Base-by-base conservation (phyloP, 176 grass and related monocot genomes). In the Carex parvula region DNA sequence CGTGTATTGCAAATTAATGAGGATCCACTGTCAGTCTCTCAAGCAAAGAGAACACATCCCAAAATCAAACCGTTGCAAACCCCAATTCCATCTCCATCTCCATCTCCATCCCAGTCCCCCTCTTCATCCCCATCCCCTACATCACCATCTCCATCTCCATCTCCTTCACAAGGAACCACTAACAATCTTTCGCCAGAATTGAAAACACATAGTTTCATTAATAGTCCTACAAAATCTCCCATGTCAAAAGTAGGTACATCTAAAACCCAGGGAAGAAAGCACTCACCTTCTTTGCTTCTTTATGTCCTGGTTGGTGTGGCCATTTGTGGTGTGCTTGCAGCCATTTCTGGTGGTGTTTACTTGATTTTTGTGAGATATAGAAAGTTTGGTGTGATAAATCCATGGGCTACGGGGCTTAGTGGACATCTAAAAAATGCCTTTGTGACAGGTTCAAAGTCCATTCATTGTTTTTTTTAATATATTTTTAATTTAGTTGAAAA, bases 321-420 rank as follows among this genome's bases (percentile, higher is more conserved):
- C 3, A 61, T 91, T 82, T 82, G 39, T 88, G 71, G 86, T 66
- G 69, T 82, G 3, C 35, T 87, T 41, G 55, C 50, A 6, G 86
- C 86, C 50, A 60, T 86, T 37, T 81, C 70, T 82, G 87, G 57
- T 22, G 60, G 30, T 68, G 42, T 73, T 79, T 89, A 83, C 24
- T 61, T 87, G 42, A 15, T 92, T 89, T 90, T 67, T 74, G 86
- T 67, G 55, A 71, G 80, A 68, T 66, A 18, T 69, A 84, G 50
- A 37, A 98, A 88, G 35, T 54, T 70, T 79, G 88, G 88, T 39
- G 87, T 59, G 2, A 80, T 98, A 72, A 94, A 91, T n/a, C 96
- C 96, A 9, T 90, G 89, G 84, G 83, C 86, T 61, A 77, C 91
- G 9, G 83, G 59, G 37, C 83, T 91, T 72, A 88, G 88, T 62